A percentile compares a stretch with the other conserved stretches of the same genome.
These are phyloP conservation scores for Nicotiana sylvestris DNA, from an alignment of 257 asterid genomes.

Conservation along the genomic window DNA sequence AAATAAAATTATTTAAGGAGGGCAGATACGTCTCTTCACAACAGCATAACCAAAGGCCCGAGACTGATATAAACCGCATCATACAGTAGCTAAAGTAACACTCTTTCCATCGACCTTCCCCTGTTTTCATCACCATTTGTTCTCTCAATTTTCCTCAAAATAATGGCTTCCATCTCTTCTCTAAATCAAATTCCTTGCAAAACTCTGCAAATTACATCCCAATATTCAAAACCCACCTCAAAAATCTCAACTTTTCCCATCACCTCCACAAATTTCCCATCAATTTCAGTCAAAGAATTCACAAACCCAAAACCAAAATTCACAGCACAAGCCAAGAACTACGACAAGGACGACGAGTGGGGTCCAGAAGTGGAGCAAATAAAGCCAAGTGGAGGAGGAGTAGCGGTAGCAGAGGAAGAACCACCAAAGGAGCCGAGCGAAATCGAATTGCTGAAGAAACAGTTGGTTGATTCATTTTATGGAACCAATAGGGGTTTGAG, in stretches of 20 bases:
- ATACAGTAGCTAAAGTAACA: too few species aligned
- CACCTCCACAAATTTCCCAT: conserved; percentile 28
- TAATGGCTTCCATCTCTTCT: conserved; percentile 63
- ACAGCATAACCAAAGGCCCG: too few species aligned
- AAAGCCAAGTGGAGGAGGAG: conserved; percentile 44
- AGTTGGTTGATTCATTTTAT: conserved; percentile 59
- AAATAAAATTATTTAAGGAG: too few species aligned
- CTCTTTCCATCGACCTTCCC: too few species aligned
- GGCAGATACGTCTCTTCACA: too few species aligned
- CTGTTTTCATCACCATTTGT: too few species aligned
- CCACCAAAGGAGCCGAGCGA: conserved; percentile 37
- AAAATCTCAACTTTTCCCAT: conserved; percentile 16
- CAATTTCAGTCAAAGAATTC: conserved; percentile 11
- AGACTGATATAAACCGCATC: too few species aligned
- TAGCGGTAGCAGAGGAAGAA: conserved; percentile 42
- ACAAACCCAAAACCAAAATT: conserved; percentile 13
- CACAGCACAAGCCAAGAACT: conserved; percentile 24
- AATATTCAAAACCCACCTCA: conserved; percentile 8
- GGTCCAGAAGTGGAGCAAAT: conserved; percentile 1
- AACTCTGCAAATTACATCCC: conserved; percentile 7
- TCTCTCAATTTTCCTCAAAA: too few species aligned
- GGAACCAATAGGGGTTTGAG: conserved; percentile 76
- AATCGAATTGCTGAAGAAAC: conserved; percentile 53
- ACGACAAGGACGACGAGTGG: conserved; percentile 13
- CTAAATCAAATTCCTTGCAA: conserved; percentile 31